These are phyloP conservation scores for Boeremia exigua DNA, from an alignment of 2,329 filamentous ascomycete genomes.

Conservation along the genomic window DNA sequence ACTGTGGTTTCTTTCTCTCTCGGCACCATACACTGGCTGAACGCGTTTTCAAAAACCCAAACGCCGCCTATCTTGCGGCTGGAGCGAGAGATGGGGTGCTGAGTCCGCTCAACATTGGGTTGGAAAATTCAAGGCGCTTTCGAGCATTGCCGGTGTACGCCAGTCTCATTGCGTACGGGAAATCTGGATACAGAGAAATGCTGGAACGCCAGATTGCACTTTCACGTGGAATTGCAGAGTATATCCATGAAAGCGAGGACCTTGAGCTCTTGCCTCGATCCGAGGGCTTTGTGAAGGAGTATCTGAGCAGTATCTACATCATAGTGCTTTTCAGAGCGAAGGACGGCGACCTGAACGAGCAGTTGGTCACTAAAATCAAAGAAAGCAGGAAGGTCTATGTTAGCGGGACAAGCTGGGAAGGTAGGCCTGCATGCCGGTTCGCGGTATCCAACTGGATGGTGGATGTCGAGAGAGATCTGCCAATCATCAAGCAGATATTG, in stretches of 20 bases:
- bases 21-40: conserved; percentile 65
- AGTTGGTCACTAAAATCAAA: conserved; percentile 76
- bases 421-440: conserved; percentile 75
- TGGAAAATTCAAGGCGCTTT: conserved; percentile 92
- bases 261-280: conserved; percentile 70
- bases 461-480: conserved; percentile 70
- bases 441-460: conserved; percentile 87
- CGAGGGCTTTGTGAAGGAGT: conserved; percentile 46
- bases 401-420: conserved; percentile 80
- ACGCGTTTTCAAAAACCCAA: conserved; percentile 78
- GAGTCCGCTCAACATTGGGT: conserved; percentile 84
- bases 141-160: conserved; percentile 89
- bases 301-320: conserved; percentile 65
- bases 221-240: conserved; percentile 70
- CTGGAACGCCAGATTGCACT: conserved; percentile 75
- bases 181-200: conserved; percentile 70
- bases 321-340: conserved; percentile 80
- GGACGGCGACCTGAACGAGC: conserved; percentile 66
- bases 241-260: conserved; percentile 64
- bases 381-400: conserved; percentile 77
- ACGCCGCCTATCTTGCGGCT: conserved; percentile 76
- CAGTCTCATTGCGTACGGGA: conserved; percentile 76
- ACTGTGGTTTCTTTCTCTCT: conserved; percentile 88
- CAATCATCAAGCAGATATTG: conserved; percentile 69
- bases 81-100: conserved; percentile 60